These are phyloP conservation scores for Phialophora verrucosa DNA, from an alignment of 2,329 filamentous ascomycete species.

Conservation along the genomic window DNA sequence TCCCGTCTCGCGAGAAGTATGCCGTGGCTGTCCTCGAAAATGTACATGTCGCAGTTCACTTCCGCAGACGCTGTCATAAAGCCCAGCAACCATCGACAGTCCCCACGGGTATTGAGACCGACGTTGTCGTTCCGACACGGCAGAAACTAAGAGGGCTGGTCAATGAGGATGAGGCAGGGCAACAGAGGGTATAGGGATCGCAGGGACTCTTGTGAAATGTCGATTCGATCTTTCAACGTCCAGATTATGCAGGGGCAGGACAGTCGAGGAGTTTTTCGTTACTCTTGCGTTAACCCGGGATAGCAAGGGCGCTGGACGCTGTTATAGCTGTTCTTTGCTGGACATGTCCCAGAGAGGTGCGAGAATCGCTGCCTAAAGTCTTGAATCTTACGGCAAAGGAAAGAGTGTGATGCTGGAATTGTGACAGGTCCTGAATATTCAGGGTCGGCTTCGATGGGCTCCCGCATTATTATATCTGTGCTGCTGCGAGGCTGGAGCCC, in stretches of 20 bases:
- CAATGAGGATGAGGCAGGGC: not conserved
- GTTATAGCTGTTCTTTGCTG: not conserved
- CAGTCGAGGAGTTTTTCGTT: not conserved
- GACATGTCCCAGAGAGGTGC: not conserved
- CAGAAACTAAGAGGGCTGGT: not conserved
- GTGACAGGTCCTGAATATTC: not conserved
- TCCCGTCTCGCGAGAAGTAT: not conserved
- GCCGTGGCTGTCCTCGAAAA: not conserved
- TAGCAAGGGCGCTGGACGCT: too few species aligned
- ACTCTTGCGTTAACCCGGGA: too few species aligned
- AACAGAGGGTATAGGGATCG: not conserved
- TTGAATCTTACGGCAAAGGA: not conserved
- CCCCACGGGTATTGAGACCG: not conserved
- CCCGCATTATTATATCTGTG: too few species aligned
- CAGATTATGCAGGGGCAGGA: not conserved
- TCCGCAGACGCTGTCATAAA: not conserved
- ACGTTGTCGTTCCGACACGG: not conserved
- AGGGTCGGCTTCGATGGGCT: not conserved
- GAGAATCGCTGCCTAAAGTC: not conserved
- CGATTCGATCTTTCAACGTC: not conserved
- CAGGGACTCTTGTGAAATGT: not conserved
- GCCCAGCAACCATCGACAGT: not conserved
- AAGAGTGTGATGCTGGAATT: not conserved
- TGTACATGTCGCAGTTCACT: not conserved
- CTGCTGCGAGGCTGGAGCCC: too few species aligned